Evolutionary conservation across 2,329 filamentous ascomycete genomes (phyloP).

Genomic region (Beauveria caledonica): DNA sequence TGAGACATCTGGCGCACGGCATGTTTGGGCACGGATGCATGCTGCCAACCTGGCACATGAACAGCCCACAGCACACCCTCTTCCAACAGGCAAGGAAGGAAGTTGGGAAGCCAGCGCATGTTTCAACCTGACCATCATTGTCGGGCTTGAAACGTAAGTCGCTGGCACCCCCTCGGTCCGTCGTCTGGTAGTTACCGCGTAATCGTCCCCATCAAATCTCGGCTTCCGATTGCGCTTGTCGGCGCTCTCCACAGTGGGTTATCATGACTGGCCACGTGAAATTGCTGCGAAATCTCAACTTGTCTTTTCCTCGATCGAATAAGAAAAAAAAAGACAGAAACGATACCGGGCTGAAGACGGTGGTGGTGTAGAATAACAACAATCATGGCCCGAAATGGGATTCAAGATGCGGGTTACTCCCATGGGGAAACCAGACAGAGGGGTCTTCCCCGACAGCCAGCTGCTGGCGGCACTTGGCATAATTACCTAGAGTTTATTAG

Average conservation of each 20-base stretch:
- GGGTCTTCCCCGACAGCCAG: no score
- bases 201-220: not conserved
- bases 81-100: not conserved
- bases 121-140: conserved; percentile 3
- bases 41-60: not conserved
- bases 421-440: no score
- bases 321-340: not conserved
- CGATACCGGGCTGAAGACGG: not conserved
- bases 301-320: not conserved
- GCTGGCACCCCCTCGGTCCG: not conserved
- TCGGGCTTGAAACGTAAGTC: not conserved
- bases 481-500: no score
- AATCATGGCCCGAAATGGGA: no score
- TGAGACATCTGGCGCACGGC: not conserved
- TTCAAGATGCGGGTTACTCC: no score
- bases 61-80: not conserved
- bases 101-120: not conserved
- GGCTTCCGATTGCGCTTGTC: conserved; percentile 4
- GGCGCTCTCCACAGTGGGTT: conserved; percentile 1
- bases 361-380: no score
- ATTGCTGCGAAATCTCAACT: no score
- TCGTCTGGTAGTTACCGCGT: no score
- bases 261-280: no score
- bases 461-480: no score
- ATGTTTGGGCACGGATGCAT: conserved; percentile 8